A percentile compares a stretch with the other conserved stretches of the same genome.
phyloP scores from a whole-genome alignment of 202 grass and related monocot species.

The Schoenoplectus triqueter region DNA sequence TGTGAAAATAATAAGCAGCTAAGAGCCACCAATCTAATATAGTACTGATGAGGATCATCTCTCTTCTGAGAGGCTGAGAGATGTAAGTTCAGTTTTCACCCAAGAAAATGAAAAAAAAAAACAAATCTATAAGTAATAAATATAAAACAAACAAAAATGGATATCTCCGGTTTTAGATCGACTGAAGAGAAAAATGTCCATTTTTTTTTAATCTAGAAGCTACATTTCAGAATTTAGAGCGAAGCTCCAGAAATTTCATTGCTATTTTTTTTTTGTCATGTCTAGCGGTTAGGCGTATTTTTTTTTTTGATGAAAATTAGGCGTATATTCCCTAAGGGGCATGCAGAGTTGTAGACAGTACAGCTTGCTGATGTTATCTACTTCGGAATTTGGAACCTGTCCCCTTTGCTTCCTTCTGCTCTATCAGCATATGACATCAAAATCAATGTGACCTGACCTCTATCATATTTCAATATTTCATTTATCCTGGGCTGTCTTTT shows the following conservation, averaged over 20 bases:
- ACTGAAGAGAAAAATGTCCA: background rate
- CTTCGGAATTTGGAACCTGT: conserved; percentile 15
- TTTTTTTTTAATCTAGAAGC: background rate
- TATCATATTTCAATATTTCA: background rate
- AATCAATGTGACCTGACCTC: background rate
- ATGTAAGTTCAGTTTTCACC: background rate
- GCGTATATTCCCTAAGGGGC: background rate
- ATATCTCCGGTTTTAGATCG: background rate
- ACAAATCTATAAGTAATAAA: background rate
- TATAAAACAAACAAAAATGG: background rate
- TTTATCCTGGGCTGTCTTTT: background rate
- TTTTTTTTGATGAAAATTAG: too few species aligned
- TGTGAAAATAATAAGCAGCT: too few species aligned
- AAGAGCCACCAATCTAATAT: too few species aligned
- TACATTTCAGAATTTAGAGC: background rate
- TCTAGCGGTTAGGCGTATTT: background rate
- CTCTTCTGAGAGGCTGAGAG: background rate
- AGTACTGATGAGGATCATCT: background rate
- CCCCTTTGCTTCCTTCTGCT: conserved; percentile 11
- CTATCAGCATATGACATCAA: background rate
- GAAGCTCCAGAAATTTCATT: background rate
- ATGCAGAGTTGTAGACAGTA: background rate
- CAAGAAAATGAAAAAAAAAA: background rate
- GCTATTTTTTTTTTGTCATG: background rate
- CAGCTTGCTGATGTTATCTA: conserved; percentile 27